Base-by-base conservation (phyloP, 208 protist species). In the Vickermania spadyakhi region DNA sequence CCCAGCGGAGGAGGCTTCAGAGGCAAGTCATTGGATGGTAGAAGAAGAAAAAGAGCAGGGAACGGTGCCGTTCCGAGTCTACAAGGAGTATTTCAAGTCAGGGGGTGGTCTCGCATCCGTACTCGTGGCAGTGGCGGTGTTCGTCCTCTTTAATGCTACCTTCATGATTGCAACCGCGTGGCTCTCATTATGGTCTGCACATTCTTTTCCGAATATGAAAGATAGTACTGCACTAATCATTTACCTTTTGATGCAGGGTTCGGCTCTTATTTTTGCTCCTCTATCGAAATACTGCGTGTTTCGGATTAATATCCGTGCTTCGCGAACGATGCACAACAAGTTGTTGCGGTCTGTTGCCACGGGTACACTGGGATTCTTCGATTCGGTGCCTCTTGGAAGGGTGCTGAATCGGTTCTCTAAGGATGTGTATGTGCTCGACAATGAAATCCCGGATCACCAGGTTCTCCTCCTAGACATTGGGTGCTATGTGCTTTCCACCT, bases 401-500 rank as follows among this genome's bases (percentile, higher is more conserved):
- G 63, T 96, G 31, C 60, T 96, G 22, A 96, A 93, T 60, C 72
- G 91, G 22, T 82, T 96, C 30, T 79, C 73, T 13, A 79, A 71
- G 52, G 91, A 96, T 60, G 58, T 84, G 21, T 78, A 86, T 66
- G 69, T 67, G 22, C 59, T 92, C 31, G 91, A 96, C 67, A 80
- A 89, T 27, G 69, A 77, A 58, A 60, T 96, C 2, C 84, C 89
- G 3, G 56, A 65, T 2, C 72, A 66, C 1, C 2, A 70, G 22
- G 66, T 74, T 63, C 74, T 77, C 0, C 55, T 76, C 1, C 22
- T 78, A 0, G 62, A 36, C 2, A 64, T 70, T 11, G 26, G 73
- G 49, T 51, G 52, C n/a, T 4, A 57, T 13, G 28, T 30, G 0
- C 5, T 50, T 4, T 72, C 62, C 5, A 66, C 65, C 1, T 36